phyloP scores from a whole-genome alignment of 345 rosid genomes.

The Eucalyptus sideroxylon region DNA sequence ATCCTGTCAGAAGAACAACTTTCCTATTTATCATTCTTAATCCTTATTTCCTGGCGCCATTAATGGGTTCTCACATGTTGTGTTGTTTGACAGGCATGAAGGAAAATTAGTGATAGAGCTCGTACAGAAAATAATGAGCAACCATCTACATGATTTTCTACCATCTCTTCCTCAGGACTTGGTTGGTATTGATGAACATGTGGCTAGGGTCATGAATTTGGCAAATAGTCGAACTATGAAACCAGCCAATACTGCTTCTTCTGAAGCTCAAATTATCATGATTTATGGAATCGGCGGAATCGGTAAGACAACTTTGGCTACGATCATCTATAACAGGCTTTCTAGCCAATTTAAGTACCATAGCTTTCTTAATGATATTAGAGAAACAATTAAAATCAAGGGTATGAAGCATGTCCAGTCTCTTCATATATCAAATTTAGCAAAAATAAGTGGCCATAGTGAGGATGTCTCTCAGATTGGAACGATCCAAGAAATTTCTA shows the following conservation, averaged over 20 bases:
- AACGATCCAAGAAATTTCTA: no score
- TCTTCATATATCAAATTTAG: background rate
- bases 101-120: rapidly evolving
- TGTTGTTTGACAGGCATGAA: no score
- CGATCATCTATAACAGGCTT: rapidly evolving
- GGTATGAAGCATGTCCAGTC: background rate
- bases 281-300: background rate
- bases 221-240: rapidly evolving
- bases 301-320: background rate
- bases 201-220: rapidly evolving
- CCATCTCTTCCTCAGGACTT: no score
- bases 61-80: rapidly evolving
- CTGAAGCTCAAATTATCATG: rapidly evolving
- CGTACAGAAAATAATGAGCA: rapidly evolving
- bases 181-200: no score
- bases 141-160: no score
- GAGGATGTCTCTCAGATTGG: rapidly evolving
- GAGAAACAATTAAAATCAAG: no score
- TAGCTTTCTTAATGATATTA: background rate
- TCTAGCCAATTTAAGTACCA: rapidly evolving
- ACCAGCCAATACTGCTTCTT: rapidly evolving
- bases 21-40: no score
- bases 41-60: no score
- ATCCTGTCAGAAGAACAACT: rapidly evolving
- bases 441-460: rapidly evolving